Evolutionary conservation across 176 grass and related monocot genomes (phyloP).

Genomic region (Carex parvula): DNA sequence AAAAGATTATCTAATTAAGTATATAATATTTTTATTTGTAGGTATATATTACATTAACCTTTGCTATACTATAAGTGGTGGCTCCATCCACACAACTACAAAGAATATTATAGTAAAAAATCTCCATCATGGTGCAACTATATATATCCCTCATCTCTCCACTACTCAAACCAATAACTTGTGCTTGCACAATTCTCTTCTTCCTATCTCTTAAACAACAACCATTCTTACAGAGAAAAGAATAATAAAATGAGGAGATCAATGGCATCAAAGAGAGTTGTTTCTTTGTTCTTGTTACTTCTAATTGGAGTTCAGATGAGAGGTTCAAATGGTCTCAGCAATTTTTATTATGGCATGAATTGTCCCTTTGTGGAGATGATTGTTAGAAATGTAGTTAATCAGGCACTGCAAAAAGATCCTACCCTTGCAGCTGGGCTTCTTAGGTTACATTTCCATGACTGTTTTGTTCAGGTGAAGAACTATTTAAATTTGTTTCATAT

Average conservation of each 20-base stretch:
- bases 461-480: constrained; percentile 69
- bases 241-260: neutral
- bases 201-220: neutral
- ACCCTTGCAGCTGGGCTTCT: constrained; percentile 68
- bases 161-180: constrained; percentile 2
- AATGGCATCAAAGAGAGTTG: constrained; percentile 28
- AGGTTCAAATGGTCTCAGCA: constrained; percentile 47
- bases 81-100: constrained; percentile 34
- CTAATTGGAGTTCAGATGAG: constrained; percentile 22
- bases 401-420: constrained; percentile 47
- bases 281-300: constrained; percentile 37
- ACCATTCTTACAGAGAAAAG: neutral
- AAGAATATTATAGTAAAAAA: constrained; percentile 16
- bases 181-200: constrained; percentile 24
- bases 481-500: neutral
- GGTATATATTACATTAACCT: neutral
- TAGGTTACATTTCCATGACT: constrained; percentile 89
- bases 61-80: constrained; percentile 33
- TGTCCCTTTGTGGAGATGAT: constrained; percentile 70
- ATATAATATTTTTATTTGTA: neutral
- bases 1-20: neutral
- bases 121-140: constrained; percentile 29
- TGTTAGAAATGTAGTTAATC: constrained; percentile 40
- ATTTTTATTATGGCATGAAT: constrained; percentile 71
- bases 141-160: constrained; percentile 42